A percentile compares a stretch with the other conserved stretches of the same genome.
Evolutionary conservation across 2,329 filamentous ascomycete species (phyloP).

Genomic region (Xylariaceae sp.): DNA sequence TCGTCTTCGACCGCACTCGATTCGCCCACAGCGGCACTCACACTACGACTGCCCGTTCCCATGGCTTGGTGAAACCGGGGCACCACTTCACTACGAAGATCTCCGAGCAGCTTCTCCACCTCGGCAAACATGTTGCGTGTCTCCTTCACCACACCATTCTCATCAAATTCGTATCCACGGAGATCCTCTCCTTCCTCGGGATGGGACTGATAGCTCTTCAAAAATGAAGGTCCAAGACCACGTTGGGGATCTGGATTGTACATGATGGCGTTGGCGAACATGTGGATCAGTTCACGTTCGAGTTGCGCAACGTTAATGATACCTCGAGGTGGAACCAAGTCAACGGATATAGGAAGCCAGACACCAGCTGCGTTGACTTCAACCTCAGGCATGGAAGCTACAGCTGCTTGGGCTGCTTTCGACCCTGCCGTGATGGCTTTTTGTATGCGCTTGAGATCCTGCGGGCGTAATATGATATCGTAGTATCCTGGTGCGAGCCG

Average conservation of each 20-base stretch:
- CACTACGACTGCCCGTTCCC: constrained; percentile 28
- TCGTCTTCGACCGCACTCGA: constrained; percentile 45
- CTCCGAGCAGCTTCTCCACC: constrained; percentile 71
- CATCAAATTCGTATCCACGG: constrained; percentile 63
- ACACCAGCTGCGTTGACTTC: constrained; percentile 53
- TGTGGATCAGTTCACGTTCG: constrained; percentile 88
- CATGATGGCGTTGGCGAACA: constrained; percentile 98
- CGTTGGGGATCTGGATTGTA: constrained; percentile 82
- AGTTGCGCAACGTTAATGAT: constrained; percentile 92
- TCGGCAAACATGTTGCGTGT: constrained; percentile 85
- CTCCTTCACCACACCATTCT: constrained; percentile 82
- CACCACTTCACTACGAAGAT: constrained; percentile 67
- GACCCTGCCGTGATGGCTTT: constrained; percentile 46
- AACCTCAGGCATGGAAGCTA: constrained; percentile 55
- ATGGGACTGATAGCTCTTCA: constrained; percentile 37
- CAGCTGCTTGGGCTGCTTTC: constrained; percentile 43
- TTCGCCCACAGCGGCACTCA: constrained; percentile 37
- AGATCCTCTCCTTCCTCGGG: constrained; percentile 36
- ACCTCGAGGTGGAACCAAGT: constrained; percentile 76
- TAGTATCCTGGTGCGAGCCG: constrained; percentile 71
- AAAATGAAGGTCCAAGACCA: constrained; percentile 60
- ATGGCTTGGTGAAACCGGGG: constrained; percentile 37
- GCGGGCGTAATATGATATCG: constrained; percentile 66
- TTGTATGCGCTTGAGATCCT: constrained; percentile 73
- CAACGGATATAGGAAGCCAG: constrained; percentile 64